phyloP scores from a whole-genome alignment of 495 filamentous ascomycete genomes.

The Tuber magnatum region DNA sequence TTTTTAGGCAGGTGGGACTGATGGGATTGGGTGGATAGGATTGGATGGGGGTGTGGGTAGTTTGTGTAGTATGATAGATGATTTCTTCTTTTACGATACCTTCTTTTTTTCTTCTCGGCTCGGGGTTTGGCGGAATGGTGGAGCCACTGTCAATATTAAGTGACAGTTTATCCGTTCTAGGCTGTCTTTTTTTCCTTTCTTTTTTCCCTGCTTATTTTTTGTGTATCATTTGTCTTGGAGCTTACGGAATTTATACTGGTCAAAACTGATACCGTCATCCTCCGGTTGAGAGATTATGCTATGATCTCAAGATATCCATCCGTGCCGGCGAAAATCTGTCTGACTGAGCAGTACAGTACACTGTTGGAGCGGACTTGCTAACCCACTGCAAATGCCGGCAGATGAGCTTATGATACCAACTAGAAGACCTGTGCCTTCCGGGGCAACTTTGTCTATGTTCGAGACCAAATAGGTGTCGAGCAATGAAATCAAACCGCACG shows the following conservation, averaged over 20 bases:
- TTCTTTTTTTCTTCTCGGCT: neutral
- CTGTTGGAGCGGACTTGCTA: too few species aligned
- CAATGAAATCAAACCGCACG: too few species aligned
- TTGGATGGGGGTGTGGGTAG: conserved; percentile 20
- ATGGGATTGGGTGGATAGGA: neutral
- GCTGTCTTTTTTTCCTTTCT: conserved; percentile 2
- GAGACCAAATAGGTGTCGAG: too few species aligned
- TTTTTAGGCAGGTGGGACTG: neutral
- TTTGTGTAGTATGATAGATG: conserved; percentile 27
- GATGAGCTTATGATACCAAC: too few species aligned
- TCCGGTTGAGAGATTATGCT: neutral
- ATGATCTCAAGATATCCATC: neutral
- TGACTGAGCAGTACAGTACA: too few species aligned
- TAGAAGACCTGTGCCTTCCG: too few species aligned
- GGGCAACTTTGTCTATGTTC: too few species aligned
- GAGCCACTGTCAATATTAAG: neutral
- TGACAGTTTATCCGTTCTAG: conserved; percentile 6
- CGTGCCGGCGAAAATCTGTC: neutral
- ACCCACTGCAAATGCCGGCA: too few species aligned
- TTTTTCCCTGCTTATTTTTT: neutral
- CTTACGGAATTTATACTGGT: neutral
- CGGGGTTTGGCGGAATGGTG: neutral
- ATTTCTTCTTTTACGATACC: conserved; percentile 1
- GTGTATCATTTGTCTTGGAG: conserved; percentile 8
- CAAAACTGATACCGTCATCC: neutral